Percentiles rank a stretch among this genome's conserved stretches.
Conservation (phyloP, 2,329 filamentous ascomycete genomes). For the Volutella citrinella region DNA sequence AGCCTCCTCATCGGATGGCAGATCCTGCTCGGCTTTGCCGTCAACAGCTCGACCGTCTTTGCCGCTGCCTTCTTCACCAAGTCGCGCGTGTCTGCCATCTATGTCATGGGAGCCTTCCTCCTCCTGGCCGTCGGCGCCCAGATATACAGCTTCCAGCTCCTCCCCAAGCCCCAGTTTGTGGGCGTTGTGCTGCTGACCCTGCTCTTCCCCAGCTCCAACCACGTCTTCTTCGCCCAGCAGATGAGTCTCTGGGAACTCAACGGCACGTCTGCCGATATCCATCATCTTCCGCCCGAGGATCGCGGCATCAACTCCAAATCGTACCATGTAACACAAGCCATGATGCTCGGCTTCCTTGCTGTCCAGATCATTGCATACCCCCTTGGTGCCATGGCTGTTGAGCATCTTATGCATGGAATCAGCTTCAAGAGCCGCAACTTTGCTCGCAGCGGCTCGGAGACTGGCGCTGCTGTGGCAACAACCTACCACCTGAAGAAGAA, state of each 20-base stretch:
- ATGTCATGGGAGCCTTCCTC: constrained; percentile 27
- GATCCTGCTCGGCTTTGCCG: constrained; percentile 44
- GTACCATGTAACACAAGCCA: constrained; percentile 23
- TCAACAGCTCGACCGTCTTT: constrained; percentile 67
- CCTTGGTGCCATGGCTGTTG: constrained; percentile 29
- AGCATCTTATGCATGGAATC: constrained; percentile 32
- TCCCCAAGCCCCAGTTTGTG: constrained; percentile 3
- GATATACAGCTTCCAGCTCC: constrained; percentile 12
- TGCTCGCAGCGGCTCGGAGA: constrained; percentile 14
- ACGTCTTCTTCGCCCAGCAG: constrained; percentile 21
- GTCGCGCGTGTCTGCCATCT: constrained; percentile 28
- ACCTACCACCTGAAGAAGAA: constrained; percentile 29
- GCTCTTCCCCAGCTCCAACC: constrained; percentile 22
- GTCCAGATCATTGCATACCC: constrained; percentile 33
- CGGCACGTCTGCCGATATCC: constrained; percentile 6
- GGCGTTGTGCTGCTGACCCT: constrained; percentile 11
- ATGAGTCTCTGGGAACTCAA: constrained; percentile 20
- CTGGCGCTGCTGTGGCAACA: constrained; percentile 12
- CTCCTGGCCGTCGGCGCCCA: constrained; percentile 23
- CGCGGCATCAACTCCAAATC: constrained; percentile 13
- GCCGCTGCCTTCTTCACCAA: constrained; percentile 36
- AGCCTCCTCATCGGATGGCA: constrained; percentile 40
- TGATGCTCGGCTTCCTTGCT: constrained; percentile 30
- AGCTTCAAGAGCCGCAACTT: constrained; percentile 28
- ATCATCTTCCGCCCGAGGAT: constrained; percentile 6